Conservation (phyloP, 1,139 yeast genomes). For the Tardiomyces depauwii region DNA sequence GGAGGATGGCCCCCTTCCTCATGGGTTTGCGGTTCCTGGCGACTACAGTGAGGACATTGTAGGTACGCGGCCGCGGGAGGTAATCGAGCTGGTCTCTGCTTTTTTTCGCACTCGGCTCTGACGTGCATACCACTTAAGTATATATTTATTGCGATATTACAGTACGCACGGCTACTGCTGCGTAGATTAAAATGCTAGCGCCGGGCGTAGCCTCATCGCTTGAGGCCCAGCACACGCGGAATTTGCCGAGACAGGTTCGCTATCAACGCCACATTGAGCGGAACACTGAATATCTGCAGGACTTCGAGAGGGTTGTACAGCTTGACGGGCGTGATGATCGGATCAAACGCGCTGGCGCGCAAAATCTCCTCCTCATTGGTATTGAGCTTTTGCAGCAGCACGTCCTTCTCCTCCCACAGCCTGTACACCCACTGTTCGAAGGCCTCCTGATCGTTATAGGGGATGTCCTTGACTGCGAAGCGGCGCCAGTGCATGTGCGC, state of each 20-base stretch:
- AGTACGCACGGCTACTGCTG: too few species aligned
- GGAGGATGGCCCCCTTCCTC: constrained; percentile 21
- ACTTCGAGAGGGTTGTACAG: constrained; percentile 18
- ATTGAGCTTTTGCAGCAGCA: constrained; percentile 48
- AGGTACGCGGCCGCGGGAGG: constrained; percentile 24
- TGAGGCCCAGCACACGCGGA: neutral
- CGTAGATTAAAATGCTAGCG: too few species aligned
- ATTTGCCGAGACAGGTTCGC: constrained; percentile 4
- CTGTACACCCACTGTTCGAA: constrained; percentile 70
- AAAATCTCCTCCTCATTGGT: constrained; percentile 7
- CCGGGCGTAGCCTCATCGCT: neutral
- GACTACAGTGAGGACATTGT: constrained; percentile 24
- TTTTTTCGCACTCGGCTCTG: constrained; percentile 11
- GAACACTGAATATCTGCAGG: constrained; percentile 25
- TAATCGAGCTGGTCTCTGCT: constrained; percentile 13
- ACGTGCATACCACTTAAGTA: neutral
- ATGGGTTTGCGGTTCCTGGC: constrained; percentile 32
- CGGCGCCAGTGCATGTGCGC: constrained; percentile 57
- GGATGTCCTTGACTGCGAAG: constrained; percentile 50
- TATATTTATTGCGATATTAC: neutral
- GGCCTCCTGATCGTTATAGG: constrained; percentile 40
- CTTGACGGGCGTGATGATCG: constrained; percentile 13
- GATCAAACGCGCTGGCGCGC: neutral
- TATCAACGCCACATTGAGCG: constrained; percentile 16
- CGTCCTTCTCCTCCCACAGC: constrained; percentile 76